Evolutionary conservation across 2,329 filamentous ascomycete species (phyloP).

Genomic region (Hypoxylon sp.): DNA sequence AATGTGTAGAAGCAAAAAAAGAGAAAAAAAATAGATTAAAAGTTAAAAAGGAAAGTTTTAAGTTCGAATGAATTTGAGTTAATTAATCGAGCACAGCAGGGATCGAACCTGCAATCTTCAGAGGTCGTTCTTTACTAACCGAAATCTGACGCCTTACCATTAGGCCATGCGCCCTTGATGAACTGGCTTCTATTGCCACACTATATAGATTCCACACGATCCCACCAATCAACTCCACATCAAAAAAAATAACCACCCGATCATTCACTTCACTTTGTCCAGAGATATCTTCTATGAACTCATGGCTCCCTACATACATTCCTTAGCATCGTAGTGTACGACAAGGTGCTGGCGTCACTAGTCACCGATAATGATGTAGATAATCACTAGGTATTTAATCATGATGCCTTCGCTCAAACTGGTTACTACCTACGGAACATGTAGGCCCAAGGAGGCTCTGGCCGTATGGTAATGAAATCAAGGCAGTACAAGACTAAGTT

Average conservation of each 20-base stretch:
- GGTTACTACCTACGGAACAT: too few species aligned
- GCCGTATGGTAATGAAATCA: too few species aligned
- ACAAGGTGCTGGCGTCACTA: too few species aligned
- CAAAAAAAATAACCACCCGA: neutral
- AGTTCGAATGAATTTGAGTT: conserved; percentile 35
- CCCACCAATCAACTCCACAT: conserved; percentile 6
- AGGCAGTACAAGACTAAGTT: too few species aligned
- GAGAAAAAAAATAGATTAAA: neutral
- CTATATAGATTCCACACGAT: neutral
- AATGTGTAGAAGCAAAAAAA: neutral
- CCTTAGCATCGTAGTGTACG: too few species aligned
- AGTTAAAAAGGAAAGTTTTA: conserved; percentile 4
- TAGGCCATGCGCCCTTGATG: conserved; percentile 49
- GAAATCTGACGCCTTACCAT: conserved; percentile 56
- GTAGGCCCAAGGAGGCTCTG: too few species aligned
- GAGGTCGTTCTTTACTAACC: conserved; percentile 45
- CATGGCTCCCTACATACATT: too few species aligned
- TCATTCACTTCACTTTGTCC: neutral
- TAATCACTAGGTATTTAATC: too few species aligned
- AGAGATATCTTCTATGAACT: neutral
- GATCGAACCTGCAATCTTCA: conserved; percentile 56
- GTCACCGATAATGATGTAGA: too few species aligned
- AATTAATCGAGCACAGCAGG: conserved; percentile 50
- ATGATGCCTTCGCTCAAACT: too few species aligned
- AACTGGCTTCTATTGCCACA: neutral